phyloP scores from a whole-genome alignment of 2,329 filamentous ascomycete species.

The Arthroderma uncinatum region DNA sequence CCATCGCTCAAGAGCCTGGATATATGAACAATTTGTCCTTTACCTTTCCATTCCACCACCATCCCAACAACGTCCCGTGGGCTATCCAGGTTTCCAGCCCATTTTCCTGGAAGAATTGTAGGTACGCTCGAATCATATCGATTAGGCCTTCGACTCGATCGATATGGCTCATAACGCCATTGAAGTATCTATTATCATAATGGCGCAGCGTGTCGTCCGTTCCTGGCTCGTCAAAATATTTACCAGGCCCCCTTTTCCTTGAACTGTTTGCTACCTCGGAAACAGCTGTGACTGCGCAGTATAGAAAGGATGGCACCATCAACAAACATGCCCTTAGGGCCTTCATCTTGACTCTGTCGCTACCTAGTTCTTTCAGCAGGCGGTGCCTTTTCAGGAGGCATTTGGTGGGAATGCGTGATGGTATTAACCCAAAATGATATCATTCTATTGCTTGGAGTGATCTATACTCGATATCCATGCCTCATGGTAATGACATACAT shows the following conservation, averaged over 20 bases:
- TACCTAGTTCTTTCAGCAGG: no score
- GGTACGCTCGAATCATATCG: constrained; percentile 63
- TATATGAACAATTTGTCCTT: not conserved
- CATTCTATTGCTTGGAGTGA: not conserved
- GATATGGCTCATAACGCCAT: constrained; percentile 51
- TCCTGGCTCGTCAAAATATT: constrained; percentile 59
- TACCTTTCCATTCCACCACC: constrained; percentile 72
- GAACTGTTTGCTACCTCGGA: not conserved
- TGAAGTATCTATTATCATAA: constrained; percentile 64
- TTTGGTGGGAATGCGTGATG: not conserved
- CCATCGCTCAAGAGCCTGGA: constrained; percentile 9
- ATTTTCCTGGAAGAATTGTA: constrained; percentile 52
- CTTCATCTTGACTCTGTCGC: not conserved
- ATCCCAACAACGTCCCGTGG: constrained; percentile 71
- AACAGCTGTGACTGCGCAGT: not conserved
- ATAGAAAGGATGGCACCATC: not conserved
- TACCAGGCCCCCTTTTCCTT: constrained; percentile 30
- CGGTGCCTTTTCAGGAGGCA: not conserved
- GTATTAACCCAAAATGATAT: not conserved
- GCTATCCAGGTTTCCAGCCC: constrained; percentile 75
- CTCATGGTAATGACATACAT: not conserved
- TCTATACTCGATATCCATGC: not conserved
- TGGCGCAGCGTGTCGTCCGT: constrained; percentile 51
- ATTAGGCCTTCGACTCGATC: constrained; percentile 55
- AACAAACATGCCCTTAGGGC: not conserved